Base-by-base conservation (phyloP, 139 green algal species). In the Chlorella vulgaris region DNA sequence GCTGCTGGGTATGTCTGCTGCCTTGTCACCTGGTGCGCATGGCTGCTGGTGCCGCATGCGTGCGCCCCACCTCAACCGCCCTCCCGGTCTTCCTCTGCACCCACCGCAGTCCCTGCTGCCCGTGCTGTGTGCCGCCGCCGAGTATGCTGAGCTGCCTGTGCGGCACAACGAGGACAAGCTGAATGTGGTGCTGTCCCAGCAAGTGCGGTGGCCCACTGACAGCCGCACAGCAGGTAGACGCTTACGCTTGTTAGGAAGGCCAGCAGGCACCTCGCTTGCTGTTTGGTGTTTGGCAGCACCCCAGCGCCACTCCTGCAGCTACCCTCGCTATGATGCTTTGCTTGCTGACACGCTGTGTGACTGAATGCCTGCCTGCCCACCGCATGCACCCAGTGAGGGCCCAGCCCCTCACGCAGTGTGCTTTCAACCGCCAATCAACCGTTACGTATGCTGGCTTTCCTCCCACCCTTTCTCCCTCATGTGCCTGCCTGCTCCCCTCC, bases 161-260 rank as follows among this genome's bases (percentile, higher is more conserved):
- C 88, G 97, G 0, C 96, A 99, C 89, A 99, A 99, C 80, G 97
- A 99, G 84, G 97, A 99, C 86, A 93, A 93, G 77, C 84, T 99
- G 58, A 99, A 99, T 81, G 78, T 78, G 7, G 80, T 91, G 22
- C 86, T 98, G 51, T 83, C 91, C 5, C 63, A 83, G 47, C 31
- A 86, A 22, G 93, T 97, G 58, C 80, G 88, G 15, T 91, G 84
- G 78, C 65, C 50, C 0, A 65, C 92, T 21, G 90, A 97, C 86
- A 33, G 76, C 18, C 82, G 87, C 26, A 91, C 89, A 4, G 73
- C 78, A 69, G 77, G 77, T 75, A 28, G 29, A 38, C 1, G 19
- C 2, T 47, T 19, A 0, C 21, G 71, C 19, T 8, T 6, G 70
- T n/a, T n/a, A n/a, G n/a, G n/a, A n/a, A n/a, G n/a, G n/a, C n/a